phyloP scores from a whole-genome alignment of 2,329 filamentous ascomycete genomes.

The Emmonsiellopsis sp. region DNA sequence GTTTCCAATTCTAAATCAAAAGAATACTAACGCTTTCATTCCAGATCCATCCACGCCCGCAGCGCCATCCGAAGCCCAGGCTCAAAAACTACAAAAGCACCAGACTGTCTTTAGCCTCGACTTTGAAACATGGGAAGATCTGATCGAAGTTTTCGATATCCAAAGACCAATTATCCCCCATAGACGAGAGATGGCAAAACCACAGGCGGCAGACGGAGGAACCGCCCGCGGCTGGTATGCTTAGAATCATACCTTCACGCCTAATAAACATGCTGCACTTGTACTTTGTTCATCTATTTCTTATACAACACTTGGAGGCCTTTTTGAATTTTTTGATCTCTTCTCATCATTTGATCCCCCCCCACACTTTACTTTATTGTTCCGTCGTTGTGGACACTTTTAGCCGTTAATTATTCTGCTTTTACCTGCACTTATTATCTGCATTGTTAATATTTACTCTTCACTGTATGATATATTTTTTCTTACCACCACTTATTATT shows the following conservation, averaged over 20 bases:
- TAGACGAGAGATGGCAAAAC: conserved; percentile 52
- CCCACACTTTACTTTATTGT: not conserved
- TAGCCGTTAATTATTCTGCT: no score
- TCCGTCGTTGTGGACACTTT: not conserved
- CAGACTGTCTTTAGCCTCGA: conserved; percentile 87
- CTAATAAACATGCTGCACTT: not conserved
- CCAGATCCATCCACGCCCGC: conserved; percentile 33
- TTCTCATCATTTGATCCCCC: not conserved
- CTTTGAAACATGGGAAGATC: conserved; percentile 68
- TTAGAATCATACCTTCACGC: conserved; percentile 20
- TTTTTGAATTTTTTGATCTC: not conserved
- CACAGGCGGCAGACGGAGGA: conserved; percentile 41
- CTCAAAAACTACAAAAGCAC: conserved; percentile 55
- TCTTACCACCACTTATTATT: no score
- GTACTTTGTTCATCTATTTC: not conserved
- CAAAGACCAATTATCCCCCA: conserved; percentile 77
- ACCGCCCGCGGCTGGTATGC: conserved; percentile 59
- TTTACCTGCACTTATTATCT: no score
- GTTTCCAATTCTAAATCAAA: not conserved
- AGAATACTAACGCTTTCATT: conserved; percentile 10
- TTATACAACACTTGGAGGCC: not conserved
- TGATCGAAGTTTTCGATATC: conserved; percentile 69
- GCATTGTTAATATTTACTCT: no score
- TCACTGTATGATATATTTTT: no score
- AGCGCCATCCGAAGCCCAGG: conserved; percentile 35